Evolutionary conservation across 179 eudicot genomes (phyloP).

Genomic region (Sideroxylon spinosum): DNA sequence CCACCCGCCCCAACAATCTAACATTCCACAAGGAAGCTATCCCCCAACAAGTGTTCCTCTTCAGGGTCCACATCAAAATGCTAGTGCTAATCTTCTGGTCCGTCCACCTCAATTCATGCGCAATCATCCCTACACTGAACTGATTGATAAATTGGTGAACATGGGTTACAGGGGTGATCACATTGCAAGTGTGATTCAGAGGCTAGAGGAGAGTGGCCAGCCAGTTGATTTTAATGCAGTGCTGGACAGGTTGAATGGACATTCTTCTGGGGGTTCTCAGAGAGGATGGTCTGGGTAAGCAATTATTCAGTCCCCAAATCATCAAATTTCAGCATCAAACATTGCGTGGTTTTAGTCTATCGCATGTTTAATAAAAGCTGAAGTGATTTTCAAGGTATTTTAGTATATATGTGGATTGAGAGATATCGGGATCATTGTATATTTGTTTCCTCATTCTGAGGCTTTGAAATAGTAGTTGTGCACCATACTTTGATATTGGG

Average conservation of each 20-base stretch:
- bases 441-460: not conserved
- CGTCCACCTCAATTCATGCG: constrained; percentile 52
- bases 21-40: constrained; percentile 51
- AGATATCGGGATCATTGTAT: not conserved
- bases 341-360: constrained; percentile 23
- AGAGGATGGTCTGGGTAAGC: constrained; percentile 65
- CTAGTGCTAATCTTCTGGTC: constrained; percentile 35
- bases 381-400: constrained; percentile 10
- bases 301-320: not conserved
- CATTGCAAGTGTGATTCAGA: constrained; percentile 69
- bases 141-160: constrained; percentile 78
- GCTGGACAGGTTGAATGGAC: constrained; percentile 86
- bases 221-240: constrained; percentile 84
- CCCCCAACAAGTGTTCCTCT: constrained; percentile 42
- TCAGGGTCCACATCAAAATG: constrained; percentile 43
- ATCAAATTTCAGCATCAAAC: constrained; percentile 6
- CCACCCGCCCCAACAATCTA: constrained; percentile 45
- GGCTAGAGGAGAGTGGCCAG: constrained; percentile 89
- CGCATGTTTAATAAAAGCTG: constrained; percentile 25
- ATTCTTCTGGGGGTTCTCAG: constrained; percentile 69
- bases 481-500: too few species aligned
- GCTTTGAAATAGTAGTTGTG: too few species aligned
- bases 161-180: constrained; percentile 96
- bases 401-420: constrained; percentile 16
- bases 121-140: constrained; percentile 72